Evolutionary conservation across 306 rosid species (phyloP).

Genomic region (Spatholobus suberectus): DNA sequence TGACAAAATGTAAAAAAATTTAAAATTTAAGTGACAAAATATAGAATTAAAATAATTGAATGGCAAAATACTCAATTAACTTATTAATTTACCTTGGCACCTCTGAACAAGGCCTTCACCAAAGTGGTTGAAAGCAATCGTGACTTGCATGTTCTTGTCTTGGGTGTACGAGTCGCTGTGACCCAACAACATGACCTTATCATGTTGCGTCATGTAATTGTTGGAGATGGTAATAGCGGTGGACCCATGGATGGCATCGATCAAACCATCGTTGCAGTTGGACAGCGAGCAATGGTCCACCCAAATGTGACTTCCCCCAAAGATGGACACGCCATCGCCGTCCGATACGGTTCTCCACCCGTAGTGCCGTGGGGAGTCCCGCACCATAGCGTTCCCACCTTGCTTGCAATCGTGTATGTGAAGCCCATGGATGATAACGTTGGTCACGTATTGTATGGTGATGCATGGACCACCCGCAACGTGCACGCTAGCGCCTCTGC

Average conservation of each 20-base stretch:
- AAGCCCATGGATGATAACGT: constrained; percentile 83
- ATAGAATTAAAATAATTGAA: no score
- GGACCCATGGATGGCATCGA: constrained; percentile 93
- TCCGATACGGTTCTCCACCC: constrained; percentile 95
- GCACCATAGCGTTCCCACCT: constrained; percentile 90
- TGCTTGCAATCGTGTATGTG: constrained; percentile 87
- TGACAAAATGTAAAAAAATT: no score
- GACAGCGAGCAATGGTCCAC: constrained; percentile 90
- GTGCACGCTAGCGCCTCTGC: constrained; percentile 90
- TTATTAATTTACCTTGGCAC: constrained; percentile 99
- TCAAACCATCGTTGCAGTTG: constrained; percentile 76
- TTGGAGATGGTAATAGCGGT: constrained; percentile 83
- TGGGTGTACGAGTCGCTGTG: constrained; percentile 85
- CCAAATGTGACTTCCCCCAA: constrained; percentile 90
- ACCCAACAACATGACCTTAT: constrained; percentile 93
- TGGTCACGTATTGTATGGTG: constrained; percentile 82
- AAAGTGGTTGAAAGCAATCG: constrained; percentile 94
- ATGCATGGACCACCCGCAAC: constrained; percentile 97
- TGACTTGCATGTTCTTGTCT: constrained; percentile 91
- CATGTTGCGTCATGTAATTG: constrained; percentile 95
- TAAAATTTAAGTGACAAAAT: no score
- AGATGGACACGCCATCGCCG: constrained; percentile 95
- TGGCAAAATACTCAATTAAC: no score
- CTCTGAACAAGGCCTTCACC: constrained; percentile 98
- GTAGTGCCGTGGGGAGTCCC: constrained; percentile 78